Evolutionary conservation across 2,329 filamentous ascomycete species (phyloP).

Genomic region (Aspergillus sp.): DNA sequence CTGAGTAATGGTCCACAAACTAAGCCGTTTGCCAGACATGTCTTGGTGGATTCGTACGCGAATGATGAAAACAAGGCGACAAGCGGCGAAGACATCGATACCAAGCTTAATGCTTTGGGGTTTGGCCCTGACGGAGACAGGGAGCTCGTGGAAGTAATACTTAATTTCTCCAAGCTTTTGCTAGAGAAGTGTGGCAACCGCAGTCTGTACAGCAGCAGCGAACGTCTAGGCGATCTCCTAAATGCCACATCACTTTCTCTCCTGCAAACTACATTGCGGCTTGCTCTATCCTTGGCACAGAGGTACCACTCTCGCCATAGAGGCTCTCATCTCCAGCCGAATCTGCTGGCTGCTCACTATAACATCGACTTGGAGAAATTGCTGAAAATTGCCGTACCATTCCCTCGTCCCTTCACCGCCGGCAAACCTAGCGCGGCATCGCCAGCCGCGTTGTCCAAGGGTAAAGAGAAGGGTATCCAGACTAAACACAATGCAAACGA

Average conservation of each 20-base stretch:
- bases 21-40: conserved; percentile 55
- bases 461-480: conserved; percentile 60
- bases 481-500: conserved; percentile 68
- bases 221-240: conserved; percentile 78
- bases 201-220: conserved; percentile 90
- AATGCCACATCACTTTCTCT: conserved; percentile 77
- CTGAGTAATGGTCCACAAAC: conserved; percentile 73
- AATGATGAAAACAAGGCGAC: conserved; percentile 49
- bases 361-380: conserved; percentile 66
- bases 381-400: conserved; percentile 73
- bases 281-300: conserved; percentile 80
- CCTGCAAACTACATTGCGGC: conserved; percentile 66
- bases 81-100: conserved; percentile 46
- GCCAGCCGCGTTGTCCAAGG: conserved; percentile 55
- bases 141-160: conserved; percentile 66
- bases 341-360: conserved; percentile 75
- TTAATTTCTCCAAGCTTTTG: conserved; percentile 79
- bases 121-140: conserved; percentile 70
- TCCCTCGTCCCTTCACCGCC: conserved; percentile 59
- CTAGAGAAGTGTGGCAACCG: conserved; percentile 94
- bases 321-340: conserved; percentile 59
- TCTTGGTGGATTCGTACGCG: conserved; percentile 40
- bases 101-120: conserved; percentile 51
- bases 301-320: conserved; percentile 83
- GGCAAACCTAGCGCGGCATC: conserved; percentile 46